Base-by-base conservation (phyloP, 352 stramenopile species). In the Globisporangium solare region DNA sequence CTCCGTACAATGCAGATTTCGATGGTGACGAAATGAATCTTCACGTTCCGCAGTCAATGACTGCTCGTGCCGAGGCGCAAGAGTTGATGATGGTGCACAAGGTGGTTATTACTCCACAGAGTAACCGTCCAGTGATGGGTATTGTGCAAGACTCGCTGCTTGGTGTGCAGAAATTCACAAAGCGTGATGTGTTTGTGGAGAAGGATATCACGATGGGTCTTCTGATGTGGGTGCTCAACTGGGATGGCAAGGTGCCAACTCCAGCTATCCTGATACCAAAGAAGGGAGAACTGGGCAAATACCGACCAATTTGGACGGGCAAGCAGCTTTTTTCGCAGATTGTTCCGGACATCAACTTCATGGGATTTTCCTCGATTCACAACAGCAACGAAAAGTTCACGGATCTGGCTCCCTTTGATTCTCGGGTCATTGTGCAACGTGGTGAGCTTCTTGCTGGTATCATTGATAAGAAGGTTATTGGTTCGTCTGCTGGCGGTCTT, bases 1-100 rank as follows among this genome's bases (percentile, higher is more conserved):
- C 96, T 20, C 97, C 97, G 31, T 99, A 99, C 80, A 99, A 99
- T 72, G 97, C 97, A 58, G 97, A 99, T 89, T 99, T 99, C 66
- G 97, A 99, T 86, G 97, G 97, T 50, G 97, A 99, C 69, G 97
- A 99, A 76, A 99, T 99, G 97, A 99, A 99, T 74, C 79, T 99
- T 56, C 94, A 98, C 74, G 89, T 98, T 4, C 95, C 94, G 41
- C 97, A 99, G 80, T 98, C 92, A n/a, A 82, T 99, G 58, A 90
- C 96, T 35, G 97, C 97, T 54, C 84, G 94, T 60, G 96, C 97
- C 15, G 97, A 99, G 74, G 94, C 94, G 8, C 92, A 98, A 66
- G 83, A 99, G 56, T 86, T 99, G 57, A 99, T 99, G 97, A 97
- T 98, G 80, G 96, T 98, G 69, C 94, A 98, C 61, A 95, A 98